Percentiles rank a stretch among this genome's conserved stretches.
Evolutionary conservation across 164 flowering plant species (phyloP).

Genomic region (Cinnamomum chago): DNA sequence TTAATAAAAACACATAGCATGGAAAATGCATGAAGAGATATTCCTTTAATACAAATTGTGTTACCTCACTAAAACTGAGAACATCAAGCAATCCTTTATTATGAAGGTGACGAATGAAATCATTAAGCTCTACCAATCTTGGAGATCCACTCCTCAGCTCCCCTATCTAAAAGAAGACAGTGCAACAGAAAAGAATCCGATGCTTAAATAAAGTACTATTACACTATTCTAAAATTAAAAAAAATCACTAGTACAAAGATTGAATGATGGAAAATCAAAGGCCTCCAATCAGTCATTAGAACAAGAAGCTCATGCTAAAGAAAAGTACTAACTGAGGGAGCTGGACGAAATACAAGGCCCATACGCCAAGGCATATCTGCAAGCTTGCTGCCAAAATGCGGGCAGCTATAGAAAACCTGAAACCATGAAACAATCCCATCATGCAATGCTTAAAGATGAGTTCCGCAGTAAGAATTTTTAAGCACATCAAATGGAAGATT

Average conservation of each 20-base stretch:
- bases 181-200: neutral
- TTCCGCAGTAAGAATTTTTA: neutral
- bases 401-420: slow-evolving; percentile 98
- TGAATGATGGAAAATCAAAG: neutral
- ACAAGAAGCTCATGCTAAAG: slow-evolving; percentile 1
- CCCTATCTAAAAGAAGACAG: slow-evolving; percentile 53
- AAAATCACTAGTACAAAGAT: neutral
- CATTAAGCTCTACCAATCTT: slow-evolving; percentile 77
- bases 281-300: neutral
- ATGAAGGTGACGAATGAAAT: slow-evolving; percentile 68
- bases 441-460: slow-evolving; percentile 1
- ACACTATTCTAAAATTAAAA: neutral
- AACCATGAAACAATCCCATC: slow-evolving; percentile 11
- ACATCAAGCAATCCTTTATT: slow-evolving; percentile 78
- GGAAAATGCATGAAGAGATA: slow-evolving; percentile 6
- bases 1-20: neutral
- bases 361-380: slow-evolving; percentile 99
- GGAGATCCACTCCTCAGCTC: slow-evolving; percentile 96
- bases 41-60: neutral
- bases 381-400: slow-evolving; percentile 98
- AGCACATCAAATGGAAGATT: neutral
- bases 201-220: neutral
- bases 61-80: slow-evolving; percentile 97
- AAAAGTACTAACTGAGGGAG: slow-evolving; percentile 70
- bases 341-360: slow-evolving; percentile 95